Evolutionary conservation across 208 protist species (phyloP).

Genomic region (Trypanosoma mega): DNA sequence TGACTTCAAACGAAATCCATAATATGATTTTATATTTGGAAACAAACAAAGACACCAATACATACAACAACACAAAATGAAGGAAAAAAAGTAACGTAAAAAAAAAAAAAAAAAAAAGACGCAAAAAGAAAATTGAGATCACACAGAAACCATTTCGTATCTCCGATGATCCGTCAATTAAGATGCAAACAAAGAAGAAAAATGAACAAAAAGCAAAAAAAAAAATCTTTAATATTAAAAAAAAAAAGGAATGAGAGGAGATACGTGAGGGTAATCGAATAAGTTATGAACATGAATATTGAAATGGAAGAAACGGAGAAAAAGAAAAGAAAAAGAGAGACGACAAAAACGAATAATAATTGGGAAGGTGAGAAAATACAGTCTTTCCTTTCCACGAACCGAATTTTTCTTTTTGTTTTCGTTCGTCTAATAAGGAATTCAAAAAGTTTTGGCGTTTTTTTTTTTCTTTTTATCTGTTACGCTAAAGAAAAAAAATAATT

Average conservation of each 20-base stretch:
- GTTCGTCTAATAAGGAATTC: neutral
- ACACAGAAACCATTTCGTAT: too few species aligned
- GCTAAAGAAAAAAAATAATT: too few species aligned
- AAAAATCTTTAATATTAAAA: neutral
- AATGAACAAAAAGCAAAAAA: neutral
- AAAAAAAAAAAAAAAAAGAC: constrained; percentile 1
- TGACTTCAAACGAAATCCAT: too few species aligned
- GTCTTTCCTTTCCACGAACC: neutral
- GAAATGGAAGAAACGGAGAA: constrained; percentile 5
- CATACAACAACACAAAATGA: too few species aligned
- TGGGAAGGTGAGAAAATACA: neutral
- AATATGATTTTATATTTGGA: too few species aligned
- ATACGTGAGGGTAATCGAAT: neutral
- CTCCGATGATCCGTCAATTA: too few species aligned
- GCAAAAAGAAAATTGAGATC: too few species aligned
- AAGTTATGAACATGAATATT: neutral
- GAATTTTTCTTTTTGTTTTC: neutral
- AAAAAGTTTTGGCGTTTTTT: neutral
- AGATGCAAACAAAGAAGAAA: neutral
- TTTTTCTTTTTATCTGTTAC: neutral
- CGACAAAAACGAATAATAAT: constrained; percentile 1
- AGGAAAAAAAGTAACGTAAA: constrained; percentile 7
- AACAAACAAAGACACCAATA: too few species aligned
- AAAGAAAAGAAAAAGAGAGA: constrained; percentile 6
- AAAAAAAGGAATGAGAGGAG: constrained; percentile 3